These are phyloP conservation scores for Pichia sp. DNA, from an alignment of 1,139 yeast species.

Conservation along the genomic window DNA sequence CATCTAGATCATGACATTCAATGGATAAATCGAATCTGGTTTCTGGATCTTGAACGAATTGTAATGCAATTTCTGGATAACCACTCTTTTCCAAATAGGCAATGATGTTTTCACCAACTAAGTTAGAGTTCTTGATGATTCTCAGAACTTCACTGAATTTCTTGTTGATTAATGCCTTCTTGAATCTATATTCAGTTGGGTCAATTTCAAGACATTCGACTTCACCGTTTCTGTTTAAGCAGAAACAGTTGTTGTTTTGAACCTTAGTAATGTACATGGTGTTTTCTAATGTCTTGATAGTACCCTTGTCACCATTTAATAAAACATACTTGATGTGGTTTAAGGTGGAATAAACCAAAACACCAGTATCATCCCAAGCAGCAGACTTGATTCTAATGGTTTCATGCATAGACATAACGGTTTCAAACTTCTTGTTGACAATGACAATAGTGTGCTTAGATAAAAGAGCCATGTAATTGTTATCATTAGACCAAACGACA, in stretches of 20 bases:
- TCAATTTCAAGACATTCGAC: slow-evolving; percentile 80
- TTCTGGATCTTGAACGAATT: slow-evolving; percentile 95
- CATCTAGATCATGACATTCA: slow-evolving; percentile 85
- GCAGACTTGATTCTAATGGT: slow-evolving; percentile 97
- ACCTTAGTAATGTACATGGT: slow-evolving; percentile 85
- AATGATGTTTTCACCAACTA: slow-evolving; percentile 97
- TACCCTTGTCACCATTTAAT: slow-evolving; percentile 93
- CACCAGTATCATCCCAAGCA: slow-evolving; percentile 96
- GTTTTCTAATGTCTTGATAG: slow-evolving; percentile 87
- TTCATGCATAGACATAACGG: slow-evolving; percentile 87
- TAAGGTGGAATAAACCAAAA: slow-evolving; percentile 87
- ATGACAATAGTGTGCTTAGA: slow-evolving; percentile 93
- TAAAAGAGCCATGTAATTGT: slow-evolving; percentile 82
- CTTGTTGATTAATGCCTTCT: slow-evolving; percentile 85
- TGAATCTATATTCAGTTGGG: slow-evolving; percentile 97
- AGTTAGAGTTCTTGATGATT: slow-evolving; percentile 80
- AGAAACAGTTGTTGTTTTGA: slow-evolving; percentile 67
- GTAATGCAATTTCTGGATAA: slow-evolving; percentile 91
- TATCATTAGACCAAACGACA: slow-evolving; percentile 86
- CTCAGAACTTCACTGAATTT: slow-evolving; percentile 92
- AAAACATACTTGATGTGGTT: slow-evolving; percentile 94
- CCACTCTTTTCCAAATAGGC: slow-evolving; percentile 95
- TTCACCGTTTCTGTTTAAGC: slow-evolving; percentile 83
- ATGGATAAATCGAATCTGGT: slow-evolving; percentile 94
- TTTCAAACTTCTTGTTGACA: slow-evolving; percentile 75